Evolutionary conservation across 768 basidiomycete genomes (phyloP), one percentile per base, ranked within the genome.

Genomic region (Heimioporus sp.): DNA sequence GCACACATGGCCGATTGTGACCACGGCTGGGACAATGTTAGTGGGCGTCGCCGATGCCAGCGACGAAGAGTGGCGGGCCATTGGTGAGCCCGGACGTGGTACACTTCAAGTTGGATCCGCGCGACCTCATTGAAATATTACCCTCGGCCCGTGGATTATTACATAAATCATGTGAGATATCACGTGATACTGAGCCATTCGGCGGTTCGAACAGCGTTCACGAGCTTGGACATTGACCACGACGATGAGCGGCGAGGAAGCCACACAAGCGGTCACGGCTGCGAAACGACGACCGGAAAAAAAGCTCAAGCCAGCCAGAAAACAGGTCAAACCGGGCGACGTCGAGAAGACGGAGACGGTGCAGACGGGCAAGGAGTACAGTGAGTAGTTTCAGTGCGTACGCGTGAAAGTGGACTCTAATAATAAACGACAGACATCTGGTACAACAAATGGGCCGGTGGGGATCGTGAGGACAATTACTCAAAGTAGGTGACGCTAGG

Each of bases 381-480:
- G 94, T 95, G 60, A 62, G 88, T 82, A 48, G 19, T 34, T 51
- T 28, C 35, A 20, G 5, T n/a, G 4, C 13, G 1, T 4, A 34
- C 10, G 30, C 28, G 35, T 48, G 19, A 42, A 41, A n/a, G 31
- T 15, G 10, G 46, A 42, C 9, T 2, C 55, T 64, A 32, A 60
- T 42, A 20, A 16, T 5, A 30, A 45, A 59, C 48, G 32, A 57
- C 53, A 90, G 90, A 99, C 71, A 90, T 96, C 46, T 99, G 97
- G 96, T 98, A 96, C 68, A 94, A 98, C 72, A 96, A 97, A 73
- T 98, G 96, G 96, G 97, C 97, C n/a, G 97, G 97, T 48, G 97
- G 96, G 50, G 97, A 99, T 68, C 83, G 92, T 30, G 97, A 98
- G 69, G 96, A 99, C 67, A 88, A 83, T 52, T 93, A 98, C 67